Conservation (phyloP, 2,329 filamentous ascomycete species). For the Calonectria fujianensis region DNA sequence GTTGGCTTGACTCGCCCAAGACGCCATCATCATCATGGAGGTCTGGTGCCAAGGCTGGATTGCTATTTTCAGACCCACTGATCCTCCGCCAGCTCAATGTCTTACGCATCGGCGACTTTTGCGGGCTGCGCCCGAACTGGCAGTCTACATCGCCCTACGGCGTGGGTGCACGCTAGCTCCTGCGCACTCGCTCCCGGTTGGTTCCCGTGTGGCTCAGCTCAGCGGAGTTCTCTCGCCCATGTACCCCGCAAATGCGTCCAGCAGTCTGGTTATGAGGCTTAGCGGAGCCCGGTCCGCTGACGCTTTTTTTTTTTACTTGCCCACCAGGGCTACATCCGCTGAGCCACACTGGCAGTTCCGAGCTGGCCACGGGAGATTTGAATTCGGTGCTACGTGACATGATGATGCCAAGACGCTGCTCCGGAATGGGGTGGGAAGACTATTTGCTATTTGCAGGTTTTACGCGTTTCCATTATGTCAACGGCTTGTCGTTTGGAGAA, state of each 20-base stretch:
- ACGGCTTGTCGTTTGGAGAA: slow-evolving; percentile 12
- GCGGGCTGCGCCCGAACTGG: slow-evolving; percentile 11
- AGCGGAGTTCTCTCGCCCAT: slow-evolving; percentile 4
- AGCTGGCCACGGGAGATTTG: not conserved
- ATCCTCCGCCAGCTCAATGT: slow-evolving; percentile 21
- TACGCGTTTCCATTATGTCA: slow-evolving; percentile 20
- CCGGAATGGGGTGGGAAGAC: slow-evolving; percentile 9
- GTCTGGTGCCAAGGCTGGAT: not conserved
- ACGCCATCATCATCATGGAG: not conserved
- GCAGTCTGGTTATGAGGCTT: not conserved
- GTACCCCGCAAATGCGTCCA: slow-evolving; percentile 15
- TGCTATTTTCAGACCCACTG: slow-evolving; percentile 25
- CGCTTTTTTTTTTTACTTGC: not conserved
- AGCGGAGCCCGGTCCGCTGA: not conserved
- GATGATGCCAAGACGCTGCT: not conserved
- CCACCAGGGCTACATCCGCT: not conserved
- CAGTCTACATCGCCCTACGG: not conserved
- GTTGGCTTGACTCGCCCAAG: not conserved
- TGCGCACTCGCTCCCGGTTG: not conserved
- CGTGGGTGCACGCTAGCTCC: slow-evolving; percentile 6
- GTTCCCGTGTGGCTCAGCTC: slow-evolving; percentile 18
- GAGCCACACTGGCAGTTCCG: not conserved
- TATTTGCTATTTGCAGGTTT: not conserved
- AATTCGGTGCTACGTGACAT: not conserved
- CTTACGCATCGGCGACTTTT: slow-evolving; percentile 19